Base-by-base conservation (phyloP, 495 filamentous ascomycete species). In the Penicillium coprophilum region DNA sequence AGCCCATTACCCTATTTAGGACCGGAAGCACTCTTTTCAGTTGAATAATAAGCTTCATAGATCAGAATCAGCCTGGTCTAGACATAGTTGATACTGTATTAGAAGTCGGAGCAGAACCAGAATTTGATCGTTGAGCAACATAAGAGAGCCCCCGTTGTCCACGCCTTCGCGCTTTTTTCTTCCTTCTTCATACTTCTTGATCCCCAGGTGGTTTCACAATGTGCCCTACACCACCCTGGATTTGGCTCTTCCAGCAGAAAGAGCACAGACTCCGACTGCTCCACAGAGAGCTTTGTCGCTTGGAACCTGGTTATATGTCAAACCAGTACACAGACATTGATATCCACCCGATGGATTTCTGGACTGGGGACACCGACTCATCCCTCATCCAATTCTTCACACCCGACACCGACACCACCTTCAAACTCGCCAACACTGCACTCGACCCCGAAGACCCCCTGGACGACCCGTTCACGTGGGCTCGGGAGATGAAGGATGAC, bases 301-400 rank as follows among this genome's bases (percentile, higher is more conserved):
- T 39, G 45, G 27, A 20, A 6, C 45, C 27, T 30, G 27, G 17
- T 19, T 47, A 28, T 17, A 47, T 31, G 4, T 6, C 45, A 10
- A 47, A 31, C n/a, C 8, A 31, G 8, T 12, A 1, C n/a, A 1
- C 2, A 4, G 15, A 28, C 13, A 19, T 50, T n/a, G 36, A 28
- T 2, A n/a, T 50, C 48, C 48, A 50, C 36, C 20, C 15, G 36
- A 50, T 50, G 48, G 34, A 50, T 17, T 50, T 50, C 21, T 23
- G 15, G 21, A 40, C 23, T n/a, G 48, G 48, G 10, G 34, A 36
- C 4, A 50, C 48, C 32, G 32, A 36, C 3, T 24, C 34, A 13
- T 39, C 32, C 12, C 24, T 50, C 32, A 28, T 39, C 34, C 15
- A 39, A 27, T 50, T 27, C 48, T 50, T 39, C 34, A 13, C 8